Conservation (phyloP, 1,139 yeast genomes). For the Magnusiomyces ingens region DNA sequence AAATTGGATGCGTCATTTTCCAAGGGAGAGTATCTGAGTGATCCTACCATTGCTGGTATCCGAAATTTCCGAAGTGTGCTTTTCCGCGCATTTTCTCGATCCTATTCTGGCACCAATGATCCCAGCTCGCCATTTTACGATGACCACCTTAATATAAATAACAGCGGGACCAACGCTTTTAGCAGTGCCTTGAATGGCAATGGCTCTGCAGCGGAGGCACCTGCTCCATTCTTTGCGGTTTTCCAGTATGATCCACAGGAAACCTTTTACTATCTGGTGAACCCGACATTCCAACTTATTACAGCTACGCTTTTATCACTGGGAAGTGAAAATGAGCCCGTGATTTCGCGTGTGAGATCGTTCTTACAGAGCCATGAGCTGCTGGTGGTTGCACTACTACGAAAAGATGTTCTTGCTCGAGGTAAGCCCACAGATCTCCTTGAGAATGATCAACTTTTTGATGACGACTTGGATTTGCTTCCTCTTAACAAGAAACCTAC, state of each 20-base stretch:
- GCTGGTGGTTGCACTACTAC: slow-evolving; percentile 60
- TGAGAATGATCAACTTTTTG: neutral
- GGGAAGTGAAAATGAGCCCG: slow-evolving; percentile 69
- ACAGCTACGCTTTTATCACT: slow-evolving; percentile 62
- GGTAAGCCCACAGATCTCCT: slow-evolving; percentile 1
- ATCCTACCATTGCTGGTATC: neutral
- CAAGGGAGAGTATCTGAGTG: neutral
- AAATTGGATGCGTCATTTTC: neutral
- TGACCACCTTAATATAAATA: neutral
- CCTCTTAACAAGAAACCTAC: slow-evolving; percentile 35
- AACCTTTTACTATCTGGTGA: slow-evolving; percentile 54
- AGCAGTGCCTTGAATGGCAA: neutral
- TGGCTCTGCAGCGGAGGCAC: too few relatives aligned
- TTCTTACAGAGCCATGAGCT: slow-evolving; percentile 50
- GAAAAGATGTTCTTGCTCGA: slow-evolving; percentile 45
- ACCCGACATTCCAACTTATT: slow-evolving; percentile 73
- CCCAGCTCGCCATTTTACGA: slow-evolving; percentile 5
- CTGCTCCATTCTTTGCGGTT: neutral
- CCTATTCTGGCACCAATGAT: neutral
- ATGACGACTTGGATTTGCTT: neutral
- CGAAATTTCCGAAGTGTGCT: neutral
- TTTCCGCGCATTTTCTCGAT: slow-evolving; percentile 19
- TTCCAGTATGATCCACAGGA: slow-evolving; percentile 16
- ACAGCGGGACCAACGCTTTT: neutral
- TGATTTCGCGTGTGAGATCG: slow-evolving; percentile 48